These are phyloP conservation scores for Hypsizygus ulmarius DNA, from an alignment of 1,284 basidiomycete genomes.

Conservation along the genomic window DNA sequence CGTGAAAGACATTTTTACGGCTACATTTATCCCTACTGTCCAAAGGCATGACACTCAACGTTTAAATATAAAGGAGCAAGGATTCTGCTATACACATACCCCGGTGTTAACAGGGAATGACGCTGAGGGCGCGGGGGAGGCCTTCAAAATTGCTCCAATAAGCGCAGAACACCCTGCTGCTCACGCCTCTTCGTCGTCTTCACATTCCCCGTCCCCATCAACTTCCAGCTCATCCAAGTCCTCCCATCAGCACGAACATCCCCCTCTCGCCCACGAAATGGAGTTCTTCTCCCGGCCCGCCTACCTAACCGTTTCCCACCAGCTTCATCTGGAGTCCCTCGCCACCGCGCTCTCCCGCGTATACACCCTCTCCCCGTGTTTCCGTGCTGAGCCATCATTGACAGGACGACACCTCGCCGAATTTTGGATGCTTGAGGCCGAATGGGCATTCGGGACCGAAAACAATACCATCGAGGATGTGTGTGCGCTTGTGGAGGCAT, in stretches of 20 bases:
- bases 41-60: not conserved
- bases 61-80: slow-evolving; percentile 52
- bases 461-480: slow-evolving; percentile 46
- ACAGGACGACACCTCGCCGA: slow-evolving; percentile 94
- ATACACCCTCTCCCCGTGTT: slow-evolving; percentile 90
- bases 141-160: slow-evolving; percentile 66
- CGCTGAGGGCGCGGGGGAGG: slow-evolving; percentile 97
- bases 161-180: slow-evolving; percentile 27
- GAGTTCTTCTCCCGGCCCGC: slow-evolving; percentile 74
- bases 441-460: slow-evolving; percentile 62
- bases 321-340: slow-evolving; percentile 92
- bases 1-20: slow-evolving; percentile 16
- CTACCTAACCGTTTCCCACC: slow-evolving; percentile 93
- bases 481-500: slow-evolving; percentile 71
- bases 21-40: not conserved
- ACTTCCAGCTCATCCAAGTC: too few species aligned
- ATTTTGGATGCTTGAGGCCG: slow-evolving; percentile 99
- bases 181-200: slow-evolving; percentile 5
- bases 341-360: slow-evolving; percentile 77
- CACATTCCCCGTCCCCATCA: too few species aligned
- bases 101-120: slow-evolving; percentile 91
- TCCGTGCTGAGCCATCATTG: slow-evolving; percentile 87
- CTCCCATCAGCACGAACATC: slow-evolving; percentile 13
- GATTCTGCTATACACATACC: slow-evolving; percentile 79
- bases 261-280: slow-evolving; percentile 17